Evolutionary conservation across 306 rosid genomes (phyloP).

Genomic region (Astragalus membranaceus): DNA sequence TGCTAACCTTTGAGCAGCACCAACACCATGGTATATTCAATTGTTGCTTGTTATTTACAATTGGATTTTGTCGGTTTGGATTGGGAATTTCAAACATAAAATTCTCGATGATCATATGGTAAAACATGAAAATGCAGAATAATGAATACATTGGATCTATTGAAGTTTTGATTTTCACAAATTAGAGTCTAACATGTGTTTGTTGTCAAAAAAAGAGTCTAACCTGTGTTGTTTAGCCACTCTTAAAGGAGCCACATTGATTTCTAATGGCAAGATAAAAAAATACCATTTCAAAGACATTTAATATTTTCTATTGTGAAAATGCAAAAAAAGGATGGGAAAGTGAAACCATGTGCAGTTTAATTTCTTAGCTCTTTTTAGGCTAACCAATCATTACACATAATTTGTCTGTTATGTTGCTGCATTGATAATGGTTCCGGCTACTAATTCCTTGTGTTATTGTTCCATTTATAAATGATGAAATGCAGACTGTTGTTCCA

Average conservation of each 20-base stretch:
- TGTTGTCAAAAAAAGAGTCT: too few species aligned
- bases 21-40: not conserved
- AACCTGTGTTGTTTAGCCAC: too few species aligned
- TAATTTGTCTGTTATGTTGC: not conserved
- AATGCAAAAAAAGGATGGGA: not conserved
- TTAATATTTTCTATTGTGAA: not conserved
- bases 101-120: not conserved
- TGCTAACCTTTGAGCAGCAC: not conserved
- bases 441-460: not conserved
- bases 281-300: not conserved
- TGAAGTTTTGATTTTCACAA: not conserved
- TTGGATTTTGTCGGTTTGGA: constrained; percentile 7
- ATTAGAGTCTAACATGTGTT: too few species aligned
- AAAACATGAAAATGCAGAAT: not conserved
- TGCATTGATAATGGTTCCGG: not conserved
- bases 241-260: too few species aligned
- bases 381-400: not conserved
- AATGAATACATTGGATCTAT: not conserved
- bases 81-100: not conserved
- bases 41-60: constrained; percentile 1
- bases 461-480: not conserved
- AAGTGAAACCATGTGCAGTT: not conserved
- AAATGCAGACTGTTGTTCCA: constrained; percentile 3
- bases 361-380: not conserved
- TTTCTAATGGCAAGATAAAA: not conserved